These are phyloP conservation scores for Spatholobus suberectus DNA, from an alignment of 306 rosid genomes.

Conservation along the genomic window DNA sequence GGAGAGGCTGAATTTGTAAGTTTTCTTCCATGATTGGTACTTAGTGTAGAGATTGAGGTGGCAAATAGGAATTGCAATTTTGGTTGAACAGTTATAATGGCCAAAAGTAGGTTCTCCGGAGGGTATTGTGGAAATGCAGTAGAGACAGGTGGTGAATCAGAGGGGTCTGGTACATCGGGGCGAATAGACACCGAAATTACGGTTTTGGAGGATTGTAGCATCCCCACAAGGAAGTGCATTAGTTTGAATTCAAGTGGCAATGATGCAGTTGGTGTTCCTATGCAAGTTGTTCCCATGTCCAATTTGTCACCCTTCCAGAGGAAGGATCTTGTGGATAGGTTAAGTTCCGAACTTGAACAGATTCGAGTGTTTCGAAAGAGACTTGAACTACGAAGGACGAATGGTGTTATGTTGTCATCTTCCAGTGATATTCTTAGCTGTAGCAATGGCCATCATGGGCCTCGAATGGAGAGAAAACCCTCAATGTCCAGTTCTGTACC, in stretches of 20 bases:
- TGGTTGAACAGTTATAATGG: constrained; percentile 44
- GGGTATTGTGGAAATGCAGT: constrained; percentile 59
- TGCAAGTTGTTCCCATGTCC: constrained; percentile 64
- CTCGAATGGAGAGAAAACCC: constrained; percentile 44
- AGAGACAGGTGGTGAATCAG: constrained; percentile 58
- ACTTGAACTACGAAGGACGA: constrained; percentile 52
- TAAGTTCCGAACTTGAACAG: constrained; percentile 68
- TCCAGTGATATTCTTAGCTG: constrained; percentile 64
- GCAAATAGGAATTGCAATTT: neutral
- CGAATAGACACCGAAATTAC: constrained; percentile 55
- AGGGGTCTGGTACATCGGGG: constrained; percentile 75
- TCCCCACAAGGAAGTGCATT: constrained; percentile 59
- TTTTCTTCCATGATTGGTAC: neutral
- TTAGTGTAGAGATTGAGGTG: neutral
- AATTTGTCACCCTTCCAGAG: constrained; percentile 55
- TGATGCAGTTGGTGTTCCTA: constrained; percentile 54
- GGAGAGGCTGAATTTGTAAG: neutral
- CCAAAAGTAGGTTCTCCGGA: constrained; percentile 57
- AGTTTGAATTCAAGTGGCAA: constrained; percentile 50
- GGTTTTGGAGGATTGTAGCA: constrained; percentile 63
- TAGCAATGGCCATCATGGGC: constrained; percentile 49
- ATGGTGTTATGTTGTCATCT: constrained; percentile 58
- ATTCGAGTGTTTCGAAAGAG: constrained; percentile 60
- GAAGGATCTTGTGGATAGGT: constrained; percentile 54
- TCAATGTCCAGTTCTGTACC: constrained; percentile 41